Percentiles rank a stretch among this genome's conserved stretches.
phyloP scores from a whole-genome alignment of 2,329 filamentous ascomycete genomes.

The Fusarium sambucinum region DNA sequence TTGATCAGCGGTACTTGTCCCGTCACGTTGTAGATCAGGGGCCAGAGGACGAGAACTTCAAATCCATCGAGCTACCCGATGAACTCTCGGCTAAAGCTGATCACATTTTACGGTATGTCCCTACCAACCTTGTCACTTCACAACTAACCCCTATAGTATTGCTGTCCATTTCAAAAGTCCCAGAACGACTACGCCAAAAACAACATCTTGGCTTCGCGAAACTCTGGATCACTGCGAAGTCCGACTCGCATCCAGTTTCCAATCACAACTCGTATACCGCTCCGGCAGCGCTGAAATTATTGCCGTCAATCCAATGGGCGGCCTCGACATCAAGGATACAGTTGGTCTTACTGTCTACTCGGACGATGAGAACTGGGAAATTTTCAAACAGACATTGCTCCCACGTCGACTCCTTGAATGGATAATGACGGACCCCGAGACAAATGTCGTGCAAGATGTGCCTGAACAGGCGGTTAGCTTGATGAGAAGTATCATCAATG shows the following conservation, averaged over 20 bases:
- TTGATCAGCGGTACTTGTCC: conserved; percentile 40
- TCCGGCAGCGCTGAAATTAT: conserved; percentile 29
- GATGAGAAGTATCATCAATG: conserved; percentile 30
- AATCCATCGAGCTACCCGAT: conserved; percentile 32
- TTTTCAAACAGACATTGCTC: conserved; percentile 32
- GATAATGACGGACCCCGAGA: conserved; percentile 42
- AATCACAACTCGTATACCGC: conserved; percentile 23
- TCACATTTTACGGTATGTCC: conserved; percentile 35
- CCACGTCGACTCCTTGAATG: conserved; percentile 43
- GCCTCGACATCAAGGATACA: conserved; percentile 37
- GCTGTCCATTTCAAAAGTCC: conserved; percentile 42
- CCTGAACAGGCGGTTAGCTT: conserved; percentile 38
- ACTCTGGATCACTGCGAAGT: conserved; percentile 36
- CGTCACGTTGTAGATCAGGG: conserved; percentile 33
- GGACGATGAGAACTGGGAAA: conserved; percentile 39
- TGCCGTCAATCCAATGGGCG: conserved; percentile 33
- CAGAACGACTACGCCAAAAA: conserved; percentile 16
- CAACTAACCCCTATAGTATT: conserved; percentile 18
- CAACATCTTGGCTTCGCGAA: conserved; percentile 31
- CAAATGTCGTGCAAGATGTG: conserved; percentile 8
- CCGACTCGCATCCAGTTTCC: conserved; percentile 7
- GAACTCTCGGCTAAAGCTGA: conserved; percentile 38
- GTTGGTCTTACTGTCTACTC: conserved; percentile 37
- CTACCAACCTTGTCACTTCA: fast-evolving
- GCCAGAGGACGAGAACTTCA: conserved; percentile 17